Evolutionary conservation across 805 yeast genomes (phyloP).

Genomic region (Citeromyces nyonsensis): DNA sequence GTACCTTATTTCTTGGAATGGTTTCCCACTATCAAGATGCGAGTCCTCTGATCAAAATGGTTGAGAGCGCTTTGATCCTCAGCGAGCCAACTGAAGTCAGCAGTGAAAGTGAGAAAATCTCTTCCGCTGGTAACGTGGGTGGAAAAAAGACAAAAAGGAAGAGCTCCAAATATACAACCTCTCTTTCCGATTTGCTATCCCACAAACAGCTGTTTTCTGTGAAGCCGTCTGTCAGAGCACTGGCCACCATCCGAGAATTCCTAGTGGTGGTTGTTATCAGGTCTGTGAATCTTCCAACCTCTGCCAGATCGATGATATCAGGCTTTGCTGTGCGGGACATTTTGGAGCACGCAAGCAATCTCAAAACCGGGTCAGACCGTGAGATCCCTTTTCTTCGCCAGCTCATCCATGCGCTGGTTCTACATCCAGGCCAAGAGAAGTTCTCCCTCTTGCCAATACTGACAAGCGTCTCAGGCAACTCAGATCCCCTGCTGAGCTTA

Average conservation of each 20-base stretch:
- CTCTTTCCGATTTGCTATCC: constrained; percentile 54
- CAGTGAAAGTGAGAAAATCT: no score
- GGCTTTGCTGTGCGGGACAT: constrained; percentile 24
- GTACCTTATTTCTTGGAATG: constrained; percentile 10
- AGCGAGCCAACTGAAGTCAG: constrained; percentile 18
- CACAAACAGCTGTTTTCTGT: constrained; percentile 40
- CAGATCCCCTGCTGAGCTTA: constrained; percentile 32
- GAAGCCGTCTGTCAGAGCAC: constrained; percentile 21
- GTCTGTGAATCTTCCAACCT: constrained; percentile 37
- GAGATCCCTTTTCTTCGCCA: constrained; percentile 8
- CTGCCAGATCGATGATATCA: constrained; percentile 45
- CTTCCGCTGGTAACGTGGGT: constrained; percentile 4
- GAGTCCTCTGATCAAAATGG: constrained; percentile 33
- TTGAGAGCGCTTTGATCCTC: constrained; percentile 38
- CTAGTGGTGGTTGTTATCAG: constrained; percentile 32
- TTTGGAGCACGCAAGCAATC: constrained; percentile 12
- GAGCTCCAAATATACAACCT: constrained; percentile 22
- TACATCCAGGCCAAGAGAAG: constrained; percentile 51
- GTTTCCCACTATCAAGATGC: constrained; percentile 23
- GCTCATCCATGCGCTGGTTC: constrained; percentile 37
- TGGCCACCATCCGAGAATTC: constrained; percentile 22
- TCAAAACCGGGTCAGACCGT: constrained; percentile 12
- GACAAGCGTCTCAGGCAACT: constrained; percentile 32
- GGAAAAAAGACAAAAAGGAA: constrained; percentile 4
- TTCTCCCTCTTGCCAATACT: constrained; percentile 59